Percentiles rank a stretch among this genome's conserved stretches.
These are phyloP conservation scores for Malassezia restricta DNA, from an alignment of 1,284 basidiomycete species.

Conservation along the genomic window DNA sequence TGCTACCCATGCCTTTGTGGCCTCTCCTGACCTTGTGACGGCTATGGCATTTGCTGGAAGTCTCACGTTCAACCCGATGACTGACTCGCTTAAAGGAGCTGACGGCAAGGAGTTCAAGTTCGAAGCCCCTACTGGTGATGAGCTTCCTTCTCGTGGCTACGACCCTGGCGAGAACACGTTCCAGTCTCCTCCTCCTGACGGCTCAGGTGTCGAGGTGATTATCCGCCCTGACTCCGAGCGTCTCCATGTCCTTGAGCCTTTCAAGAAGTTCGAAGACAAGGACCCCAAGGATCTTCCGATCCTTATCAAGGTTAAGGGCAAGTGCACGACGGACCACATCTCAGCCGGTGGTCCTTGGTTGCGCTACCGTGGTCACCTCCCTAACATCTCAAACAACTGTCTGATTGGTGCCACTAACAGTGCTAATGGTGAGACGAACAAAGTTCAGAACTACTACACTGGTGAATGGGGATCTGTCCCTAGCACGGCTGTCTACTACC, in stretches of 20 bases:
- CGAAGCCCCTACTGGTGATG: slow-evolving; percentile 71
- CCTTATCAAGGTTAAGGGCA: slow-evolving; percentile 96
- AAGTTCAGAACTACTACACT: slow-evolving; percentile 74
- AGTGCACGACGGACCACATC: slow-evolving; percentile 70
- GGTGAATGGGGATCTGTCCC: slow-evolving; percentile 79
- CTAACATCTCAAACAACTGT: slow-evolving; percentile 98
- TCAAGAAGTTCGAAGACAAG: slow-evolving; percentile 86
- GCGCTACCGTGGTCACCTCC: slow-evolving; percentile 96
- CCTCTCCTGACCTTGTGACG: slow-evolving; percentile 94
- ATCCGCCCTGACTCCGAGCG: slow-evolving; percentile 81
- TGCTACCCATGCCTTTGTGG: slow-evolving; percentile 95
- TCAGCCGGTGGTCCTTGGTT: slow-evolving; percentile 96
- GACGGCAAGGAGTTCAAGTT: slow-evolving; percentile 98
- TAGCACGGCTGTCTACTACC: slow-evolving; percentile 71
- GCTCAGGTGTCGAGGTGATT: slow-evolving; percentile 69
- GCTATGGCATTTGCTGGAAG: slow-evolving; percentile 89
- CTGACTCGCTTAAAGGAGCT: slow-evolving; percentile 71
- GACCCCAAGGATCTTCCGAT: slow-evolving; percentile 77
- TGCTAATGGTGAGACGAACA: slow-evolving; percentile 91
- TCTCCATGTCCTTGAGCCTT: slow-evolving; percentile 84
- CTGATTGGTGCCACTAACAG: slow-evolving; percentile 87
- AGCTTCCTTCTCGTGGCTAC: slow-evolving; percentile 87
- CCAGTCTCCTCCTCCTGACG: slow-evolving; percentile 82
- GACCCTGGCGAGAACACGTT: slow-evolving; percentile 94
- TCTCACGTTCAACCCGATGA: slow-evolving; percentile 92